Conservation (phyloP, 1,284 basidiomycete species). For the Boletus albobrunnescens region DNA sequence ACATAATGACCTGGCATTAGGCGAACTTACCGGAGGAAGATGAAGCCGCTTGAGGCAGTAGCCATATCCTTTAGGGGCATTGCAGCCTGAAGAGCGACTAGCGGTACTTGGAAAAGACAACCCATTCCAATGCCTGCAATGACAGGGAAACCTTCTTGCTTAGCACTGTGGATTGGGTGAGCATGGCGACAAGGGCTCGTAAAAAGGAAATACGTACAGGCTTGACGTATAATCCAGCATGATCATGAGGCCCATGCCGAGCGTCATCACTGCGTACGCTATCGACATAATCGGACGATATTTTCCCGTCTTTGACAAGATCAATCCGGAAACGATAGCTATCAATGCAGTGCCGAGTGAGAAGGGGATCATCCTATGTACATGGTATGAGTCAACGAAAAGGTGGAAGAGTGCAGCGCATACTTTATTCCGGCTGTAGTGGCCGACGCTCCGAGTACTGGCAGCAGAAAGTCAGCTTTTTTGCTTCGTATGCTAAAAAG, state of each 20-base stretch:
- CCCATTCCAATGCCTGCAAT: slow-evolving; percentile 64
- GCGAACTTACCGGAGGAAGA: slow-evolving; percentile 57
- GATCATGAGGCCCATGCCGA: slow-evolving; percentile 67
- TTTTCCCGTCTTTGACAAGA: slow-evolving; percentile 54
- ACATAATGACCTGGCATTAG: neutral
- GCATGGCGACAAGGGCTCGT: neutral
- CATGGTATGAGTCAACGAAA: neutral
- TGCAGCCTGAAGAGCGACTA: slow-evolving; percentile 68
- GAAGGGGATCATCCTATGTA: slow-evolving; percentile 66
- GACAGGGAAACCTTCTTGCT: slow-evolving; percentile 59
- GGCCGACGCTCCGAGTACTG: slow-evolving; percentile 68
- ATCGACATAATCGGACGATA: slow-evolving; percentile 65
- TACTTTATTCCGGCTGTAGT: slow-evolving; percentile 71
- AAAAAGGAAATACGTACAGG: slow-evolving; percentile 38
- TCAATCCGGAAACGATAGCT: slow-evolving; percentile 57
- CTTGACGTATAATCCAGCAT: slow-evolving; percentile 42
- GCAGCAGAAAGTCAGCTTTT: slow-evolving; percentile 25
- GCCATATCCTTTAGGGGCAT: slow-evolving; percentile 83
- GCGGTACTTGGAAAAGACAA: slow-evolving; percentile 62
- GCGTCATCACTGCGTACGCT: slow-evolving; percentile 49
- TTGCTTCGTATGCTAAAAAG: neutral
- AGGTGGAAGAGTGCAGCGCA: slow-evolving; percentile 11
- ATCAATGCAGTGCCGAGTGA: slow-evolving; percentile 60
- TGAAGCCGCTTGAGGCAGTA: slow-evolving; percentile 66
- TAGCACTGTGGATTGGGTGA: slow-evolving; percentile 40